Evolutionary conservation across 768 basidiomycete genomes (phyloP).

Genomic region (Coprinopsis strossmayeri): DNA sequence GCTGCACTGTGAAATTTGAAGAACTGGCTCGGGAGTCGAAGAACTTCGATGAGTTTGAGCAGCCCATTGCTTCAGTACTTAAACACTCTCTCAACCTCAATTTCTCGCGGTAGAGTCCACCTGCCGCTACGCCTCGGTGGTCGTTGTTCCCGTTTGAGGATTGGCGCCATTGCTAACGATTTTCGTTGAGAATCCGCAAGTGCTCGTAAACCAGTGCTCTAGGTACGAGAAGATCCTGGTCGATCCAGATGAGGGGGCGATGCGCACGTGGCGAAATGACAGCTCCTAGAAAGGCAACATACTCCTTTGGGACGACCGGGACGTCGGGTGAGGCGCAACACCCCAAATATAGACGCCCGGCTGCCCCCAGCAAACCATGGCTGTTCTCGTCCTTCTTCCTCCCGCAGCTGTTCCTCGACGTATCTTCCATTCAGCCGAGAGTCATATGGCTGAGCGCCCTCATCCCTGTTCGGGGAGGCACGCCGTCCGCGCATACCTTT

Average conservation of each 20-base stretch:
- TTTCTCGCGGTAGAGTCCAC: constrained; percentile 2
- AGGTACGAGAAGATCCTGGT: neutral
- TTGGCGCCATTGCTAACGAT: neutral
- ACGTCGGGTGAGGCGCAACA: neutral
- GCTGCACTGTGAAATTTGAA: neutral
- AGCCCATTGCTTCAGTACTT: constrained; percentile 1
- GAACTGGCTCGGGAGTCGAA: neutral
- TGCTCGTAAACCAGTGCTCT: neutral
- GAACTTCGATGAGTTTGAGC: constrained; percentile 1
- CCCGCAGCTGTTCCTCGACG: too few relatives aligned
- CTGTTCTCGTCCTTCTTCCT: too few relatives aligned
- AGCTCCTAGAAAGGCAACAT: neutral
- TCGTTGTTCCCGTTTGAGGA: constrained; percentile 2
- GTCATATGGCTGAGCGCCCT: neutral
- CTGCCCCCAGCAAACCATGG: neutral
- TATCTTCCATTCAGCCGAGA: neutral
- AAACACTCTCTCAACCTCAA: neutral
- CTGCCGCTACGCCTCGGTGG: constrained; percentile 4
- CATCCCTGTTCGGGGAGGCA: neutral
- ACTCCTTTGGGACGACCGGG: neutral
- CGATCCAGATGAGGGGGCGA: neutral
- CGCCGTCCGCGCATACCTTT: neutral
- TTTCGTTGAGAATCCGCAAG: neutral
- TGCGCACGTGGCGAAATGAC: neutral
- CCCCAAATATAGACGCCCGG: neutral